Evolutionary conservation across 352 stramenopile genomes (phyloP), one percentile per base, ranked within the genome.

Genomic region (Bremia lactucae): DNA sequence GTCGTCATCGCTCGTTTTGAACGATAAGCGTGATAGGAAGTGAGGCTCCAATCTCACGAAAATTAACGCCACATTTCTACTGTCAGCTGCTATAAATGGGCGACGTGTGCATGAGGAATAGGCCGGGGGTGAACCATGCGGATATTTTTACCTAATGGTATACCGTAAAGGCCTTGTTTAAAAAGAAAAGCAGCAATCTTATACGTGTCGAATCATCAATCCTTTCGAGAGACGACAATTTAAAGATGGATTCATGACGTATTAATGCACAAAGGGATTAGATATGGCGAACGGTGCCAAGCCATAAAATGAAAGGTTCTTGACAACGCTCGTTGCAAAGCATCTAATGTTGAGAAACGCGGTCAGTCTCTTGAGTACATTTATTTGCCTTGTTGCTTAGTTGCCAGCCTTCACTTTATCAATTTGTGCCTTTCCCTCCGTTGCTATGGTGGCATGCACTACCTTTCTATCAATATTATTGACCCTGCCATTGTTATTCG

Each of bases 21-120:
- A 19, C 15, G 24, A 21, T 35, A 31, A 10, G 9, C 37, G 28
- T 55, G 26, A 21, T 9, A 13, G 22, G 41, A 19, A 52, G 28
- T 19, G 2, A 39, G 8, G 23, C 16, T 51, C 43, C 22, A 24
- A 18, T 11, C 16, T 16, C 10, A 15, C 13, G 37, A 33, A 42
- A 53, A 36, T 46, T n/a, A n/a, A n/a, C 24, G 51, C 19, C 45
- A 28, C 38, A 39, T 28, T 60, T 60, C 51, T 60, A 55, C 41
- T 20, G 4, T 11, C 31, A 39, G 14, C 9, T 34, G 24, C 48
- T 52, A 56, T 46, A 45, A 36, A 28, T 41, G 24, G 6, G 25
- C 18, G 24, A 8, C 42, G 52, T 57, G 46, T 57, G 49, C 23
- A 50, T 35, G 39, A 49, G 38, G 46, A 55, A 47, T 48, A 55